Conservation (phyloP, 768 basidiomycete species). For the Hirschioporus abietinus region DNA sequence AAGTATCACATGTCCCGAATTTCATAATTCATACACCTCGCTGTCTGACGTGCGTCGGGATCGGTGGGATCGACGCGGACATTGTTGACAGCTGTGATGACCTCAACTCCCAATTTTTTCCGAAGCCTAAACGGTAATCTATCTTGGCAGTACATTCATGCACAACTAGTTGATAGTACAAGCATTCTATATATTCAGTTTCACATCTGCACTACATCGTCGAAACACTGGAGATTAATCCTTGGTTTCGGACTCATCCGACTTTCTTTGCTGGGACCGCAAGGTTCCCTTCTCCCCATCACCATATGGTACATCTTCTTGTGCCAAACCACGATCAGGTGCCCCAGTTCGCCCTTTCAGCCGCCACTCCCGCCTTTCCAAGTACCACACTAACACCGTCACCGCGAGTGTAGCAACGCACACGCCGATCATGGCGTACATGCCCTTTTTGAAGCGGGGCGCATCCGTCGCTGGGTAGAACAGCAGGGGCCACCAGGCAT, state of each 20-base stretch:
- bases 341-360: neutral
- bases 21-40: neutral
- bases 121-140: neutral
- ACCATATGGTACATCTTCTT: neutral
- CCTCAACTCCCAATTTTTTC: no score
- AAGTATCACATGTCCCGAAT: neutral
- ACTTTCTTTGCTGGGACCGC: neutral
- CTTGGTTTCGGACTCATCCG: neutral
- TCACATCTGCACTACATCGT: neutral
- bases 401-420: conserved; percentile 49
- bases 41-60: neutral
- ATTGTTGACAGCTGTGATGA: neutral
- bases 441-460: conserved; percentile 59
- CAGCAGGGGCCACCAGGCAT: conserved; percentile 67
- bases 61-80: neutral
- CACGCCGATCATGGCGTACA: conserved; percentile 62
- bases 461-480: conserved; percentile 74
- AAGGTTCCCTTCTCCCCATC: neutral
- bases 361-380: conserved; percentile 36
- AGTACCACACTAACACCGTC: conserved; percentile 52
- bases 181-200: no score
- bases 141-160: neutral
- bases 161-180: neutral
- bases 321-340: neutral
- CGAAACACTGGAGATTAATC: neutral